Conservation (phyloP, 768 basidiomycete species). For the Podaxis sp. region DNA sequence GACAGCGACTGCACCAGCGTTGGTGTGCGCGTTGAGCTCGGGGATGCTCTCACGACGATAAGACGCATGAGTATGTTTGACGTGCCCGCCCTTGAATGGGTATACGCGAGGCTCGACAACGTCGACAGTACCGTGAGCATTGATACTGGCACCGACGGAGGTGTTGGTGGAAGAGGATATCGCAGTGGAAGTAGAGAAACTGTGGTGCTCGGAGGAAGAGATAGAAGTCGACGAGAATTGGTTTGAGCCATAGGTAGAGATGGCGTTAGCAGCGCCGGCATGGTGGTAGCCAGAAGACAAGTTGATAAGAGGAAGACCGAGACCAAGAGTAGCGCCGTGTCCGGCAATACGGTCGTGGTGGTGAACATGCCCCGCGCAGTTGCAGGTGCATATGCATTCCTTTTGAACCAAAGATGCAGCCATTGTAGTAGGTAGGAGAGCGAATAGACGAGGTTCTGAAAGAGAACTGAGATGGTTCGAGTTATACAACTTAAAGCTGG, state of each 20-base stretch:
- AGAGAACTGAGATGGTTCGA: too few species aligned
- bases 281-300: not conserved
- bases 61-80: slow-evolving; percentile 13
- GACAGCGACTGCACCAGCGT: not conserved
- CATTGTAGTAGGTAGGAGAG: not conserved
- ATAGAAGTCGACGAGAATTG: not conserved
- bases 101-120: slow-evolving; percentile 7
- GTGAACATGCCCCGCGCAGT: not conserved
- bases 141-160: not conserved
- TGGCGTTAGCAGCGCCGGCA: not conserved
- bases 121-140: not conserved
- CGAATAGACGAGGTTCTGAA: not conserved
- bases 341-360: not conserved
- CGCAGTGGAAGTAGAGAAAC: not conserved
- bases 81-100: slow-evolving; percentile 10
- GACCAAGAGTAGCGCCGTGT: not conserved
- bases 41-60: slow-evolving; percentile 9
- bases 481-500: not conserved
- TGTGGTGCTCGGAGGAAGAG: not conserved
- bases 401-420: slow-evolving; percentile 6
- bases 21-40: not conserved
- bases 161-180: not conserved
- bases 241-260: not conserved
- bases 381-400: not conserved
- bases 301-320: not conserved